These are phyloP conservation scores for Candida corydali DNA, from an alignment of 805 yeast genomes.

Conservation along the genomic window DNA sequence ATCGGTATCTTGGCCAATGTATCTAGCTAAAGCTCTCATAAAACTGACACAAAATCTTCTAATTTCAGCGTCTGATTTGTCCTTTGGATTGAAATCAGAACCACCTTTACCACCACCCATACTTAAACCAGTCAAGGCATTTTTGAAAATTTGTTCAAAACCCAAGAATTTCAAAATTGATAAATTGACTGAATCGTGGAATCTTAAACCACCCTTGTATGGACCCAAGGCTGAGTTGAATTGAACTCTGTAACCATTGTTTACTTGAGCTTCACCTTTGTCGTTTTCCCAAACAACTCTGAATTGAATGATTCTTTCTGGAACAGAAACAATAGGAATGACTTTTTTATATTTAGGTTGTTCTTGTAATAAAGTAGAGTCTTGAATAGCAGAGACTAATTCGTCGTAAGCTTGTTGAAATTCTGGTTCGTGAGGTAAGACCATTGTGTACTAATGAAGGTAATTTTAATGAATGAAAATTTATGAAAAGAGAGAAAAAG, in stretches of 20 bases:
- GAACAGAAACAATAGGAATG: constrained; percentile 85
- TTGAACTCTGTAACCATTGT: constrained; percentile 97
- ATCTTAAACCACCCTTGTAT: constrained; percentile 97
- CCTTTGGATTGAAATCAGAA: constrained; percentile 96
- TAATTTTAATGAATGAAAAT: neutral
- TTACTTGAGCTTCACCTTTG: constrained; percentile 84
- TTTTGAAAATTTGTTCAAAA: constrained; percentile 97
- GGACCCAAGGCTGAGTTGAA: constrained; percentile 98
- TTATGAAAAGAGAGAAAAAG: neutral
- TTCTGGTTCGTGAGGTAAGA: constrained; percentile 92
- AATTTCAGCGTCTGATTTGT: constrained; percentile 87
- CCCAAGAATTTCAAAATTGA: constrained; percentile 95
- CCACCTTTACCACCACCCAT: constrained; percentile 99
- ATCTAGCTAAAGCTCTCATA: constrained; percentile 93
- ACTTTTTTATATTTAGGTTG: constrained; percentile 89
- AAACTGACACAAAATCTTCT: constrained; percentile 95
- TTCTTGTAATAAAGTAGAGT: constrained; percentile 83
- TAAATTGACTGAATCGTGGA: constrained; percentile 95
- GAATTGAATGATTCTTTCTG: constrained; percentile 95
- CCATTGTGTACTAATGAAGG: constrained; percentile 56
- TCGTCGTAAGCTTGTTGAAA: constrained; percentile 98
- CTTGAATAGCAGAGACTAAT: constrained; percentile 81
- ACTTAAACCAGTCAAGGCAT: constrained; percentile 93
- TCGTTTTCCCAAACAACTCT: constrained; percentile 98
- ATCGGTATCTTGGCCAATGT: constrained; percentile 96